Percentiles rank a stretch among this genome's conserved stretches.
Conservation (phyloP, 106 monocot genomes). For the Agapanthus africanus region DNA sequence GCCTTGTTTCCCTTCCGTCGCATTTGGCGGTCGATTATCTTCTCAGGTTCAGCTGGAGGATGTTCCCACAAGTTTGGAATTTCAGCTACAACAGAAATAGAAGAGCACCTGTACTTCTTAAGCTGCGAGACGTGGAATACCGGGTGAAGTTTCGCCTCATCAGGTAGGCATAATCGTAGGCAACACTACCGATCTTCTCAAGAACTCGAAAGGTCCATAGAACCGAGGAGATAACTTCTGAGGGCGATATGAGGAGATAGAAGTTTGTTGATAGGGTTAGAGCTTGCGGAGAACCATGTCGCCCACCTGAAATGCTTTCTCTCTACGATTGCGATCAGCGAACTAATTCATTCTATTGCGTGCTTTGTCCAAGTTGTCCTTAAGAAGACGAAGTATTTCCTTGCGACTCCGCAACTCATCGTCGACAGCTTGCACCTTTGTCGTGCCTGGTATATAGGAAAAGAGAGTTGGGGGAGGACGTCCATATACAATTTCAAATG, state of each 20-base stretch:
- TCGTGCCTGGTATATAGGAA: background rate
- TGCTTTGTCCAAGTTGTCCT: background rate
- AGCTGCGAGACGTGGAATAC: background rate
- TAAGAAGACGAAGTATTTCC: background rate
- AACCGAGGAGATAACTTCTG: background rate
- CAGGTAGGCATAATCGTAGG: background rate
- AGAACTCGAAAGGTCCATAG: background rate
- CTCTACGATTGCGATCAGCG: background rate
- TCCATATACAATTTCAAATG: background rate
- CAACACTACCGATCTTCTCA: background rate
- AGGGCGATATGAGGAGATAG: background rate
- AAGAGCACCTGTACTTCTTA: background rate
- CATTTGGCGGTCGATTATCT: background rate
- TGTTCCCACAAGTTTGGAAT: background rate
- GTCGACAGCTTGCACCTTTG: background rate
- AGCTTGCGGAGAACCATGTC: background rate
- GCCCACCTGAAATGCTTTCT: background rate
- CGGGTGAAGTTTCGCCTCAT: background rate
- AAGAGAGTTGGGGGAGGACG: background rate
- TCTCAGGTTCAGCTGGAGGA: background rate
- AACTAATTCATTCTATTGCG: background rate
- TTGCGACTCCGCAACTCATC: background rate
- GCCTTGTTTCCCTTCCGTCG: background rate
- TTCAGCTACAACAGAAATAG: background rate
- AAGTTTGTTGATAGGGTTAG: constrained; percentile 2